Percentiles rank a stretch among this genome's conserved stretches.
phyloP scores from a whole-genome alignment of 2,329 filamentous ascomycete genomes.

The Exophiala oligosperma region DNA sequence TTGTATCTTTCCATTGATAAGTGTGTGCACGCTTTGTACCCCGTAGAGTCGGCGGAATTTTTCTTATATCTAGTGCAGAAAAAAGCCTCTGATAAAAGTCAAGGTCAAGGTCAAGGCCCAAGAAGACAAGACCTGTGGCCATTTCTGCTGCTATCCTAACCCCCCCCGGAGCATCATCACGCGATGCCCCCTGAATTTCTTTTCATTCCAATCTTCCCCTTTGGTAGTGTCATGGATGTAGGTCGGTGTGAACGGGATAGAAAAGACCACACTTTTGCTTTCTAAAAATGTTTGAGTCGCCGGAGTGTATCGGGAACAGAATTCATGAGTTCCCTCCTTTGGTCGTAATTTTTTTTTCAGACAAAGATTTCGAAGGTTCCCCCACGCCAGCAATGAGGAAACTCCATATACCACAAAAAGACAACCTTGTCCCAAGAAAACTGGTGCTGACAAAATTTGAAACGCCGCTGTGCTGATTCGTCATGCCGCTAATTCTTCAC shows the following conservation, averaged over 20 bases:
- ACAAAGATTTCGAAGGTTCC: slow-evolving; percentile 14
- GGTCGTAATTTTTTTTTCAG: slow-evolving; percentile 24
- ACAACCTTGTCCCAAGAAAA: slow-evolving; percentile 10
- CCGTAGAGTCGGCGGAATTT: too few species aligned
- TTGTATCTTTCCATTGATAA: too few species aligned
- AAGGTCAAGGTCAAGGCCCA: too few species aligned
- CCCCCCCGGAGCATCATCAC: neutral
- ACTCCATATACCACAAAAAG: slow-evolving; percentile 16
- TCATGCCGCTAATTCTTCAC: slow-evolving; percentile 26
- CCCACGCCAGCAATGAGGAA: slow-evolving; percentile 7
- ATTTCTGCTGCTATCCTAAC: neutral
- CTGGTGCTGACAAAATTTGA: slow-evolving; percentile 1
- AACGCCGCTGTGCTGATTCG: slow-evolving; percentile 22
- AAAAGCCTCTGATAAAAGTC: neutral
- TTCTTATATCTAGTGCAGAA: too few species aligned
- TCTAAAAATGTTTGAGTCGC: slow-evolving; percentile 14
- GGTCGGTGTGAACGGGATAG: neutral
- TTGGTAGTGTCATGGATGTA: too few species aligned
- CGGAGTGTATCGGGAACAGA: slow-evolving; percentile 14
- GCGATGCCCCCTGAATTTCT: neutral
- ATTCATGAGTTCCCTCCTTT: slow-evolving; percentile 22
- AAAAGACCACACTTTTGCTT: slow-evolving; percentile 5
- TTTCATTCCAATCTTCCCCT: neutral
- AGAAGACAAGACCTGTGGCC: neutral
- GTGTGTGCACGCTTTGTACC: too few species aligned